phyloP scores from a whole-genome alignment of 768 basidiomycete species.

The Russula vinacea region DNA sequence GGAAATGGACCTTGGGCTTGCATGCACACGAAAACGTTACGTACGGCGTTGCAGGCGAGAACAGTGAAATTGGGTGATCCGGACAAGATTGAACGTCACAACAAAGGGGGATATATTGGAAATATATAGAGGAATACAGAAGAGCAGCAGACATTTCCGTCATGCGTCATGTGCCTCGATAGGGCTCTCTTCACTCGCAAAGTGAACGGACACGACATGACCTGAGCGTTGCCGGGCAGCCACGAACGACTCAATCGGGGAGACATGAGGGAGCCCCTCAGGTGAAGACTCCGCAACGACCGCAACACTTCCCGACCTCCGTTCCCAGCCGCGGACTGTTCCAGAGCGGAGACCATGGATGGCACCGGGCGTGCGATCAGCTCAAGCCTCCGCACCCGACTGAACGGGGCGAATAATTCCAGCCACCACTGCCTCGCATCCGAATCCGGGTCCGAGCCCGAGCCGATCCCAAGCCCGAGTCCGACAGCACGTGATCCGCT shows the following conservation, averaged over 20 bases:
- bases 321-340: background rate
- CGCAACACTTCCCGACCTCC: background rate
- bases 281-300: slow-evolving; percentile 6
- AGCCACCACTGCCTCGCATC: slow-evolving; percentile 8
- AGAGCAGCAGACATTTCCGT: background rate
- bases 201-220: slow-evolving; percentile 2
- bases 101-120: background rate
- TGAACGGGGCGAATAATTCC: slow-evolving; percentile 12
- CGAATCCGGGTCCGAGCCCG: background rate
- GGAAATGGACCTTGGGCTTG: too few relatives aligned
- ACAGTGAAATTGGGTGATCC: background rate
- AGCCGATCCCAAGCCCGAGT: too few relatives aligned
- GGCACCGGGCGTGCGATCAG: background rate
- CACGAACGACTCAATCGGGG: slow-evolving; percentile 5
- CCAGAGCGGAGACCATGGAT: slow-evolving; percentile 11
- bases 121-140: background rate
- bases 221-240: slow-evolving; percentile 6
- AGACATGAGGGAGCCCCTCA: background rate
- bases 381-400: slow-evolving; percentile 9
- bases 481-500: background rate
- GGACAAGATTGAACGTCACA: too few relatives aligned
- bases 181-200: background rate
- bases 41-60: background rate
- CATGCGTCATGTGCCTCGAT: background rate
- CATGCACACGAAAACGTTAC: background rate